These are phyloP conservation scores for Pyrus pyrifolia DNA, from an alignment of 306 rosid genomes.

Conservation along the genomic window DNA sequence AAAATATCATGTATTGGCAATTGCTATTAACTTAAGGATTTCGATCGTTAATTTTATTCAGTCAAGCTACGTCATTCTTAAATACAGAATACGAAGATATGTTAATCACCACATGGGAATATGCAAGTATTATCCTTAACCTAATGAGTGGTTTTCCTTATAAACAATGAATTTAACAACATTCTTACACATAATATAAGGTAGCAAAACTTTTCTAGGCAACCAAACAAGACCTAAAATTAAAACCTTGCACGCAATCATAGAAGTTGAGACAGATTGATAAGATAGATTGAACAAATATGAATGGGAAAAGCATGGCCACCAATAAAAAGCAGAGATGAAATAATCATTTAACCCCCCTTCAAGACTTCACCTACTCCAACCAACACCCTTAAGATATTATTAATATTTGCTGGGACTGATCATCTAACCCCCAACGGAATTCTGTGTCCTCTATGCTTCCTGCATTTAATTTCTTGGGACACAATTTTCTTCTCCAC, in stretches of 20 bases:
- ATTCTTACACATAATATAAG: not conserved
- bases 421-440: slow-evolving; percentile 16
- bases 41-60: too few species aligned
- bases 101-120: too few species aligned
- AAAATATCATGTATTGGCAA: not conserved
- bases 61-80: too few species aligned
- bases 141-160: not conserved
- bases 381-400: slow-evolving; percentile 7
- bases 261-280: not conserved
- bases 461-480: not conserved
- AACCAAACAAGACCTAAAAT: not conserved
- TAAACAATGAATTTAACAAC: not conserved
- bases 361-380: slow-evolving; percentile 20
- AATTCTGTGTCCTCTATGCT: not conserved
- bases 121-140: not conserved
- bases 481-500: not conserved
- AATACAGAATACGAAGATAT: too few species aligned
- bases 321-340: slow-evolving; percentile 14
- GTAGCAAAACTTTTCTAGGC: not conserved
- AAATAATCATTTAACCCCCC: not conserved
- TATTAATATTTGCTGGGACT: not conserved
- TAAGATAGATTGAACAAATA: not conserved
- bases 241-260: slow-evolving; percentile 8
- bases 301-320: slow-evolving; percentile 8
- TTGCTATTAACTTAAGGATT: too few species aligned